These are phyloP conservation scores for Fusarium avenaceum DNA, from an alignment of 2,329 filamentous ascomycete genomes.

Conservation along the genomic window DNA sequence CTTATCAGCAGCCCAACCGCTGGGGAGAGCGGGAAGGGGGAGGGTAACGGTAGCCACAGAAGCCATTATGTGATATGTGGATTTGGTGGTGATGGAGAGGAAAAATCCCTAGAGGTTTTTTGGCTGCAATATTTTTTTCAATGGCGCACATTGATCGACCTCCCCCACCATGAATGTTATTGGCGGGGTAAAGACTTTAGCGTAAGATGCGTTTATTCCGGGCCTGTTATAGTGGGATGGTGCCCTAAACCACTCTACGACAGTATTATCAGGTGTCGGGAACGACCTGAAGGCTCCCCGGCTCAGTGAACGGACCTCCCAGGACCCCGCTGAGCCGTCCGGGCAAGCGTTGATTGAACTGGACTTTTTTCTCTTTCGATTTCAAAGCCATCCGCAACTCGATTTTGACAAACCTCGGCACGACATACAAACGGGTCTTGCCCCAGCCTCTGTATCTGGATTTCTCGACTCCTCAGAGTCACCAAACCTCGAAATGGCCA, in stretches of 20 bases:
- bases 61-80: conserved; percentile 67
- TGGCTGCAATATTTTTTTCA: conserved; percentile 36
- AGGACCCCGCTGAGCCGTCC: conserved; percentile 1
- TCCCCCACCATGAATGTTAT: conserved; percentile 44
- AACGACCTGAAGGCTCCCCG: not conserved
- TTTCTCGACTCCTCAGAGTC: not conserved
- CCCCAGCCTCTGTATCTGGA: not conserved
- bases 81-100: conserved; percentile 40
- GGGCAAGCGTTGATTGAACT: not conserved
- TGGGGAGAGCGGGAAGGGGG: conserved; percentile 80
- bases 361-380: conserved; percentile 33
- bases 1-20: conserved; percentile 88
- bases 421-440: not conserved
- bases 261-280: not conserved
- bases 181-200: conserved; percentile 45
- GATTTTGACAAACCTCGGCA: conserved; percentile 1
- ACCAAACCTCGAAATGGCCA: conserved; percentile 32
- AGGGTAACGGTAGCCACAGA: conserved; percentile 71
- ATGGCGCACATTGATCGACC: conserved; percentile 24
- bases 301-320: not conserved
- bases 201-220: conserved; percentile 2
- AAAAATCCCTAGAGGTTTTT: conserved; percentile 38
- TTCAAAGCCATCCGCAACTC: conserved; percentile 14
- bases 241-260: not conserved
- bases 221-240: conserved; percentile 13